Evolutionary conservation across 352 stramenopile species (phyloP), one percentile per base, ranked within the genome.

Genomic region (Globisporangium emineosum): DNA sequence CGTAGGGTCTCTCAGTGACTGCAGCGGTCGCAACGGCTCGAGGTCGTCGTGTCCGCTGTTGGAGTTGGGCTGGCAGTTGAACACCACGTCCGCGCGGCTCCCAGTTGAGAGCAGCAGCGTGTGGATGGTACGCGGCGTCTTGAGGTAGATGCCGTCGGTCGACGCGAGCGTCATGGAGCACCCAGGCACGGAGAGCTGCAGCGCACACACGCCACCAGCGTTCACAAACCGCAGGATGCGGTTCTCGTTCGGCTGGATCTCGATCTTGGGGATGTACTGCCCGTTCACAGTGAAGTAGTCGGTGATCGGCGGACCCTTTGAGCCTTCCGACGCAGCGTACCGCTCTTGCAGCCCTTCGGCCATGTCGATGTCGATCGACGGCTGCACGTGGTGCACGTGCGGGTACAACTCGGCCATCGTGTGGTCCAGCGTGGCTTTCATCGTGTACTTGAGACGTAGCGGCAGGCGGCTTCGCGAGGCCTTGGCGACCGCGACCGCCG

Each of bases 271-370:
- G 59, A 89, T 54, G 57, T 83, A 88, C 57, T 88, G 77, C 13
- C 86, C 86, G 58, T 94, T 94, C 8, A 93, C 73, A 0, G 73
- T 78, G 59, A 88, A 87, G 66, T 88, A 94, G 30, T 76, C 72
- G 12, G 67, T 77, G 32, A 89, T 73, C 0, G 71, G 69, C 1
- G 80, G 80, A 9, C 42, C 50, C 17, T 13, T 43, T 7, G 32
- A n/a, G 30, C 65, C 55, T 19, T 43, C 37, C 15, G 37, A 19
- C 19, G 62, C n/a, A 1, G 57, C 55, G 19, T 69, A 72, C 0
- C 71, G 54, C 32, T 68, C 58, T 27, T 64, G 70, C 4, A 70
- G 64, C 9, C 65, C 60, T 4, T 50, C 25, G 7, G 62, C 67
- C 29, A 78, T 67, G 10, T 71, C 64, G 27, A 76, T 67, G 21